Evolutionary conservation across 2,329 filamentous ascomycete genomes (phyloP), one percentile per base, ranked within the genome.

Genomic region (Penicillium sp.): DNA sequence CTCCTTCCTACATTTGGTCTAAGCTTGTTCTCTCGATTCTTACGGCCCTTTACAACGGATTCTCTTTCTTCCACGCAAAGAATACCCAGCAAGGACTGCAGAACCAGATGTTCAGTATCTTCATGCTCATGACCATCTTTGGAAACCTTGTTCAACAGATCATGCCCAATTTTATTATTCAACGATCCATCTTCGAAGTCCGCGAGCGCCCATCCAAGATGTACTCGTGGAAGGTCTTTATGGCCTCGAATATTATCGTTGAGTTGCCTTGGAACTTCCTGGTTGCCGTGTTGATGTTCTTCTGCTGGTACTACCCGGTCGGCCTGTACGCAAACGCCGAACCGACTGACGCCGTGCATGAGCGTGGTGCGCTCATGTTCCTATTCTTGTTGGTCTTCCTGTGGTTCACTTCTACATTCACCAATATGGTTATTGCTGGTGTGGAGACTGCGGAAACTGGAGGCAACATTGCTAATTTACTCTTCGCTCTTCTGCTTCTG

Each of bases 51-150:
- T 96, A 93, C 73, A 91, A 96, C 69, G 91, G 91, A 47, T 92
- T 93, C 75, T 88, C 89, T 59, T 93, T 96, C 78, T 92, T 86
- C 82, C 83, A 86, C 26, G 88, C 90, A 1, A 82, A 85, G 43
- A 89, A 91, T 77, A 88, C 85, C 35, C 83, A 88, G 44, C 91
- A 93, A 72, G 92, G 92, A 62, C 80, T 96, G 4, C 90, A 93
- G 75, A 96, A 96, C 77, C 91, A 96, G 72, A 92, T 95, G 86
- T 96, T 96, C 71, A 84, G 87, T 73, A 89, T 96, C 64, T 96
- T 96, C 83, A 90, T 95, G 83, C 77, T 95, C 55, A 80, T 90
- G 57, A 93, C 88, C 45, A 86, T 96, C 70, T 96, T 96, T 70
- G 89, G 89, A 57, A 78, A 78, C 63, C 63, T 79, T 47, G 73